These are phyloP conservation scores for Chlamydomonas asymmetrica DNA, from an alignment of 139 green algal species.

Conservation along the genomic window DNA sequence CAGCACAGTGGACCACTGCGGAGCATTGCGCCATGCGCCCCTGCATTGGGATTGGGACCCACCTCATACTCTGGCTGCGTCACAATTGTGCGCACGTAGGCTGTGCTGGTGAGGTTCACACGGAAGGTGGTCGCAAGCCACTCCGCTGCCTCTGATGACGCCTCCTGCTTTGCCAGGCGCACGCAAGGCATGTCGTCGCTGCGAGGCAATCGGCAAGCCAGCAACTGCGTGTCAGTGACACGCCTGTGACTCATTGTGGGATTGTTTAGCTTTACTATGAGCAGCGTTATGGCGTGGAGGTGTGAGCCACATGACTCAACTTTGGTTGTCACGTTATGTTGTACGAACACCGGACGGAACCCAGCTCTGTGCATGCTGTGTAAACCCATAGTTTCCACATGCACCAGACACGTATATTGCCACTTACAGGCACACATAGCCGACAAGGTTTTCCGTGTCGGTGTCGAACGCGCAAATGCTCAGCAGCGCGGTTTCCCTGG, in stretches of 20 bases:
- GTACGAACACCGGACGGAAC: not conserved
- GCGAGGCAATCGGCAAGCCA: not conserved
- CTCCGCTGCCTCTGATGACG: not conserved
- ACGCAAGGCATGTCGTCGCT: conserved; percentile 22
- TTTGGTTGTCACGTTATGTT: too few relatives aligned
- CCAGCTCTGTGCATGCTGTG: not conserved
- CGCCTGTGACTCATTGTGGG: not conserved
- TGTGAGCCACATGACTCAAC: not conserved
- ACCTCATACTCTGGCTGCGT: conserved; percentile 6
- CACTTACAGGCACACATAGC: conserved; percentile 50
- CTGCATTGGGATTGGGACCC: not conserved
- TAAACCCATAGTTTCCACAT: not conserved
- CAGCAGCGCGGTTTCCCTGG: conserved; percentile 40
- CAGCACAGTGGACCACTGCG: not conserved
- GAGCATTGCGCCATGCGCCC: not conserved
- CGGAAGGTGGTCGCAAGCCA: conserved; percentile 3
- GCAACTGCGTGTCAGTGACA: not conserved
- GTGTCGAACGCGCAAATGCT: conserved; percentile 32
- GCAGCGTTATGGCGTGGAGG: not conserved
- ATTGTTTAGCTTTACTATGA: not conserved
- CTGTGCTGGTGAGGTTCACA: conserved; percentile 17
- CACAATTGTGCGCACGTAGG: conserved; percentile 17
- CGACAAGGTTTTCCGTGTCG: conserved; percentile 29
- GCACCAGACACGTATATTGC: not conserved
- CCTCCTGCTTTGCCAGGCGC: not conserved